Percentiles rank a stretch among this genome's conserved stretches.
phyloP scores from a whole-genome alignment of 805 yeast species.

The Monosporozyma yasuniensis region DNA sequence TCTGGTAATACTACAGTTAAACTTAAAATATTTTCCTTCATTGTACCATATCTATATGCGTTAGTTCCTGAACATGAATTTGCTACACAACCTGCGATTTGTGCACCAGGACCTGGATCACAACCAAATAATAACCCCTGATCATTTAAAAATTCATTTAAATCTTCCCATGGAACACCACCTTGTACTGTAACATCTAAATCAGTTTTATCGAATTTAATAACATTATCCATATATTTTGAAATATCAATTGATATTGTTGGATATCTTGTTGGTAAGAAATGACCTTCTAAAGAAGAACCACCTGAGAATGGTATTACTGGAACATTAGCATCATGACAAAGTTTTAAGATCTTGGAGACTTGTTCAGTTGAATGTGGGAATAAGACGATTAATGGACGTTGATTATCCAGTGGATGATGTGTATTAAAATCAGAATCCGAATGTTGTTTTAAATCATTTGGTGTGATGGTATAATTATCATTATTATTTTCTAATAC shows the following conservation, averaged over 20 bases:
- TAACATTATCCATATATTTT: constrained; percentile 44
- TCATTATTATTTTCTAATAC: constrained; percentile 33
- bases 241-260: constrained; percentile 53
- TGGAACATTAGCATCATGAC: constrained; percentile 54
- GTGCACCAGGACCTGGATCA: constrained; percentile 75
- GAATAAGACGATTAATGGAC: constrained; percentile 50
- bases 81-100: constrained; percentile 70
- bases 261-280: constrained; percentile 61
- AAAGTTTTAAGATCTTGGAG: constrained; percentile 50
- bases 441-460: constrained; percentile 43
- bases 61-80: constrained; percentile 77
- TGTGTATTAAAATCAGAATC: constrained; percentile 57
- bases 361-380: constrained; percentile 63
- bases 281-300: constrained; percentile 77
- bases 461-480: constrained; percentile 25
- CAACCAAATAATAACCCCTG: constrained; percentile 59
- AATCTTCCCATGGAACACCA: constrained; percentile 71
- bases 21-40: constrained; percentile 62
- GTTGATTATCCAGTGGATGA: constrained; percentile 49
- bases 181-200: constrained; percentile 69
- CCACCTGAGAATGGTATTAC: constrained; percentile 76
- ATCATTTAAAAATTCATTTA: constrained; percentile 43
- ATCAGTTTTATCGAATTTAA: constrained; percentile 52
- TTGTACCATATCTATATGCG: constrained; percentile 71
- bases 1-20: constrained; percentile 72